Evolutionary conservation across 768 basidiomycete genomes (phyloP), one percentile per base, ranked within the genome.

Genomic region (Gymnopilus dilepis): DNA sequence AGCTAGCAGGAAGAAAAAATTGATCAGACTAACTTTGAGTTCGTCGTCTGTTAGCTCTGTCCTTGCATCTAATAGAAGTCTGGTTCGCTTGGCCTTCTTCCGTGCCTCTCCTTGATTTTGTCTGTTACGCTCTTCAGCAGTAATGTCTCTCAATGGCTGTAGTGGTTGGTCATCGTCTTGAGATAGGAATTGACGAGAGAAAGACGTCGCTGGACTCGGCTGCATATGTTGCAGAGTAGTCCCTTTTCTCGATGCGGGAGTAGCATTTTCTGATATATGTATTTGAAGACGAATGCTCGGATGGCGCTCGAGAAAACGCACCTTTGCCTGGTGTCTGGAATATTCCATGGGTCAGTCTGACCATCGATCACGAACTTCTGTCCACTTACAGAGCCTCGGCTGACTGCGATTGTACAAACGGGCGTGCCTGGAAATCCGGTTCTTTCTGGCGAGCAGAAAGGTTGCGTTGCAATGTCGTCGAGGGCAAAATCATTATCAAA

Each of bases 11-110:
- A 47, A 28, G 43, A 47, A 34, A 19, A 42, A 40, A 22, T 37
- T 3, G 38, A 53, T 26, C 26, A 71, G 62, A 59, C 47, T 30
- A 50, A 86, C 93, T 79, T 88, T 90, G 43, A 95, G 77, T 74
- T 95, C 91, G 3, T 91, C 88, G 60, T 94, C 91, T 4, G 92
- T 91, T 37, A 95, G 75, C 70, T 95, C 93, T 5, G 87, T 95
- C 61, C 91, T 82, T 4, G 81, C 75, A 71, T 95, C 93, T 6
- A 94, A 72, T 3, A 91, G 75, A 41, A 88, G 70, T 45, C 87
- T 80, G 9, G 82, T 89, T 58, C 79, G 72, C 69, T 85, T 90
- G 56, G 65, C 51, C 62, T 76, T 77, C 67, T 71, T 76, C 55
- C 28, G 55, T 6, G 63, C 63, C 13, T 64, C 65, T 17, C 21